Conservation (phyloP, 2,329 filamentous ascomycete genomes). For the Dactylellina leptospora region DNA sequence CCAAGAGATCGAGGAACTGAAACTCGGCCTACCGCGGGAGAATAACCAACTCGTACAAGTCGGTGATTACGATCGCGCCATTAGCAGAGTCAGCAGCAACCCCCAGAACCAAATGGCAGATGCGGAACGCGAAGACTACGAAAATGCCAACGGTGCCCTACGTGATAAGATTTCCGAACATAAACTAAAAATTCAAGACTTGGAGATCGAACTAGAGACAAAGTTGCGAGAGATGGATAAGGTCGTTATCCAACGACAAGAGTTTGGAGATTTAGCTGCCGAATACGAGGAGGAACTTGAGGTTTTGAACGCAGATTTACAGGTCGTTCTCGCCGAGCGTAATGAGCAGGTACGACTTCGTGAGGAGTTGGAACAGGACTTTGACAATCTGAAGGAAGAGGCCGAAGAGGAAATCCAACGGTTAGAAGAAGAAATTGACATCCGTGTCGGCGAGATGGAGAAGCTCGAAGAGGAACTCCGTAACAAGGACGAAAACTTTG, state of each 20-base stretch:
- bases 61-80: constrained; percentile 72
- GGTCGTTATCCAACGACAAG: constrained; percentile 59
- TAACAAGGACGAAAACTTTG: constrained; percentile 78
- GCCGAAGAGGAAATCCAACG: constrained; percentile 73
- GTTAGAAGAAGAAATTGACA: constrained; percentile 72
- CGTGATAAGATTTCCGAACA: constrained; percentile 86
- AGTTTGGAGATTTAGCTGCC: constrained; percentile 68
- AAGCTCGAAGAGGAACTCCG: constrained; percentile 70
- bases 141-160: constrained; percentile 81
- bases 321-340: constrained; percentile 73
- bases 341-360: constrained; percentile 79
- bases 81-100: constrained; percentile 76
- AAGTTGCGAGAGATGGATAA: constrained; percentile 81
- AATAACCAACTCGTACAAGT: constrained; percentile 82
- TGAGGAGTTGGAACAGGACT: constrained; percentile 68
- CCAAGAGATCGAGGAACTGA: constrained; percentile 96
- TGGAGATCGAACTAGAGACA: constrained; percentile 81
- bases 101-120: constrained; percentile 70
- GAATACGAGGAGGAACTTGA: constrained; percentile 83
- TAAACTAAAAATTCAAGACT: constrained; percentile 87
- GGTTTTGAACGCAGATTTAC: constrained; percentile 78
- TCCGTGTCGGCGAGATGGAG: constrained; percentile 63
- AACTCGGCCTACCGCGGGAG: constrained; percentile 74
- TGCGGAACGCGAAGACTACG: constrained; percentile 82
- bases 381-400: constrained; percentile 70